Evolutionary conservation across 2,329 filamentous ascomycete genomes (phyloP).

Genomic region (Aureobasidium uvarum): DNA sequence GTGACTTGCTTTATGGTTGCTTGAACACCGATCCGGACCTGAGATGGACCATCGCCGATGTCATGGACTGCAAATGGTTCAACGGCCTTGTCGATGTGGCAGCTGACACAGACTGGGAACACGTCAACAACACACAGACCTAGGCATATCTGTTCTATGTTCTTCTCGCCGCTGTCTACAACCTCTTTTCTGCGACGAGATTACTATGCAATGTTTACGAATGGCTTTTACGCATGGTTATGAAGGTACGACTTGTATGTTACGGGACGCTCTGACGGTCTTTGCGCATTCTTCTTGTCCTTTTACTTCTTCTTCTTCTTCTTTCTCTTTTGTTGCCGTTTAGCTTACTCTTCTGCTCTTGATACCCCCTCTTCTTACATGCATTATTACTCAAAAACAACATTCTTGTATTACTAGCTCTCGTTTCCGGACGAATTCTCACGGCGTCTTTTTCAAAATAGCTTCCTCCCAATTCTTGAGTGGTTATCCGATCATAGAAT

Average conservation of each 20-base stretch:
- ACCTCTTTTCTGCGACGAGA: neutral
- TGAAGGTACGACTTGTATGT: conserved; percentile 3
- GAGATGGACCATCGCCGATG: conserved; percentile 58
- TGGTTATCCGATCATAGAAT: neutral
- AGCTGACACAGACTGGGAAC: conserved; percentile 20
- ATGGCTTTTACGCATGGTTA: neutral
- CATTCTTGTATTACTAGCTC: neutral
- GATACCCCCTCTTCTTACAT: neutral
- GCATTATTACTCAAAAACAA: conserved; percentile 1
- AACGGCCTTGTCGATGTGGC: conserved; percentile 21
- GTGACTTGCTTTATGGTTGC: conserved; percentile 60
- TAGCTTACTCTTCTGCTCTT: neutral
- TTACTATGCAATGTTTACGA: conserved; percentile 1
- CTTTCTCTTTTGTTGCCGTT: neutral
- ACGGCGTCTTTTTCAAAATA: neutral
- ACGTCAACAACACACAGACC: conserved; percentile 3
- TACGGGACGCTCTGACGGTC: neutral
- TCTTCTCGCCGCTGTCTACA: neutral
- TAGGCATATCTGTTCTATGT: neutral
- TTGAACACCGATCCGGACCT: conserved; percentile 56
- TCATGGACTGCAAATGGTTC: conserved; percentile 58
- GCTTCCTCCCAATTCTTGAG: too few species aligned
- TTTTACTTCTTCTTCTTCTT: too few species aligned
- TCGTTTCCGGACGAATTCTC: neutral
- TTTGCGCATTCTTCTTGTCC: neutral